Evolutionary conservation across 192 early-diverging fungal genomes (phyloP), one percentile per base, ranked within the genome.

Genomic region (Rhizophagus clarus): DNA sequence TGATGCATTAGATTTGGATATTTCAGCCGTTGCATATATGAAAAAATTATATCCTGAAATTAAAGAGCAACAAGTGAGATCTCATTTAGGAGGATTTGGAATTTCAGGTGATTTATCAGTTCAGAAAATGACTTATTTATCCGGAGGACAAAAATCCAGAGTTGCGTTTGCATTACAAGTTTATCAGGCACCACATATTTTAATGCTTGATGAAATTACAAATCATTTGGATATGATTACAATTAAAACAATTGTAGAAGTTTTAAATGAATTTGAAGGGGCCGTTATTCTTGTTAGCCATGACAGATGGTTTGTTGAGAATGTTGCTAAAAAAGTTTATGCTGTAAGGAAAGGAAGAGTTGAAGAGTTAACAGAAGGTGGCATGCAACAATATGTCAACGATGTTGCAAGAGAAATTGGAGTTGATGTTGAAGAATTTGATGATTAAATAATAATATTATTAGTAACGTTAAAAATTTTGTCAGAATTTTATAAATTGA

Each of bases 181-280:
- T 66, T 87, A 88, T 47, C 86, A 87, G 26, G 82, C 84, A 69
- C 92, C 93, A 42, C 92, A 95, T 76, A 76, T 95, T 69, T 83
- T 94, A 24, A 77, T 94, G 61, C 86, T 95, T 10, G 94, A 95
- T 83, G 94, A 95, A 78, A 92, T 94, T 74, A 96, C 95, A 9
- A 98, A 95, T 79, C 96, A 94, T 78, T 85, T 98, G 37, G 96
- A 98, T 86, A 94, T 96, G 87, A 88, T 90, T 47, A 94, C 95
- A 4, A 93, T 95, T 70, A 89, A 94, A 40, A 91, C 91, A 14
- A 84, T 97, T 37, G 86, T 92, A 29, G 87, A 92, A 0, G 91
- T 92, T 1, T 80, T 98, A 73, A 88, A 91, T 78, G 88, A 86
- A 60, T 97, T 86, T 76, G 79, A 86, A 7, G 97, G 96, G 3